Evolutionary conservation across 768 basidiomycete species (phyloP).

Genomic region (Boletellus sp.): DNA sequence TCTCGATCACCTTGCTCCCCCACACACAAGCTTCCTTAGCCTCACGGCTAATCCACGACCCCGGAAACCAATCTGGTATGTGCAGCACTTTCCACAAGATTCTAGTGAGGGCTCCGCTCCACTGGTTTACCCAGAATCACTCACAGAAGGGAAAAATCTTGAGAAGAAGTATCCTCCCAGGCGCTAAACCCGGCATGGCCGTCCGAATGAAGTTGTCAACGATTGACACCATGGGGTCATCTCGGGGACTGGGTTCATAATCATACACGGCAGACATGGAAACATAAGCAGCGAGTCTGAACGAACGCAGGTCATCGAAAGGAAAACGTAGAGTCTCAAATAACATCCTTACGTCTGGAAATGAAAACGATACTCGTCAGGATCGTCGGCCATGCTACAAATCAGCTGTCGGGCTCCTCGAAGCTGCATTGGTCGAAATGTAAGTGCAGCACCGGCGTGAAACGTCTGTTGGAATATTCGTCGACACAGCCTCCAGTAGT

Average conservation of each 20-base stretch:
- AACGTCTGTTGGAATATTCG: too few relatives aligned
- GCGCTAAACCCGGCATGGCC: not conserved
- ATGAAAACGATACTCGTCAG: too few relatives aligned
- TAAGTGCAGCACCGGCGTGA: too few relatives aligned
- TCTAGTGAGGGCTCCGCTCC: too few relatives aligned
- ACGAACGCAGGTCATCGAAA: too few relatives aligned
- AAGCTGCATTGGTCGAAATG: too few relatives aligned
- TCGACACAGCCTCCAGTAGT: too few relatives aligned
- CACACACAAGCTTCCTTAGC: not conserved
- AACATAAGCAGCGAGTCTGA: constrained; percentile 32
- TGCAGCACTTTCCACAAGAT: constrained; percentile 1
- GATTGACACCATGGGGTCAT: constrained; percentile 10
- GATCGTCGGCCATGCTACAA: too few relatives aligned
- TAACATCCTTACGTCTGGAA: constrained; percentile 1
- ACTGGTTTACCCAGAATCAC: not conserved
- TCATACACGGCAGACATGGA: too few relatives aligned
- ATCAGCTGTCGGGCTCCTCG: too few relatives aligned
- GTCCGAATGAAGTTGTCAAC: not conserved
- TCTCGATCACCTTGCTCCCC: constrained; percentile 6
- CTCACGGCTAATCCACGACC: too few relatives aligned
- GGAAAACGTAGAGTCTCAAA: not conserved
- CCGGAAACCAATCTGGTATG: constrained; percentile 36
- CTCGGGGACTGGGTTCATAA: constrained; percentile 2
- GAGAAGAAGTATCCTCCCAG: too few relatives aligned
- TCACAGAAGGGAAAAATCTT: constrained; percentile 17